Conservation (phyloP, 1,284 basidiomycete genomes). For the Cutaneotrichosporon sp. region DNA sequence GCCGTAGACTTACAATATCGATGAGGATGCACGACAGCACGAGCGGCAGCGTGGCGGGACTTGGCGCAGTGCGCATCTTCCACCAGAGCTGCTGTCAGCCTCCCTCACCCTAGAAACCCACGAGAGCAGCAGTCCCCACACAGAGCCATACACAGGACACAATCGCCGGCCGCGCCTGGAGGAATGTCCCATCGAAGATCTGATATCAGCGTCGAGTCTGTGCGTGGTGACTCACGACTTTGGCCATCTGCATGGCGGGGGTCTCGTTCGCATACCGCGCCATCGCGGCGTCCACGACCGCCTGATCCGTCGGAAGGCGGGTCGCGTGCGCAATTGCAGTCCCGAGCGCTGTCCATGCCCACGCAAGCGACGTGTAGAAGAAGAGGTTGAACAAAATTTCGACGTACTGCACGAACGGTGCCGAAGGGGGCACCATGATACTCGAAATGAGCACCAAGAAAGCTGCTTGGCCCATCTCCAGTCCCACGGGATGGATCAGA, state of each 20-base stretch:
- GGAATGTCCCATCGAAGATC: slow-evolving; percentile 42
- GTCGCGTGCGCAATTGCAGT: slow-evolving; percentile 10
- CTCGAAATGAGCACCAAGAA: slow-evolving; percentile 42
- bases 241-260: slow-evolving; percentile 18
- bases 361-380: slow-evolving; percentile 38
- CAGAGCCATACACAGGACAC: slow-evolving; percentile 40
- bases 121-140: slow-evolving; percentile 35
- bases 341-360: slow-evolving; percentile 35
- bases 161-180: slow-evolving; percentile 40
- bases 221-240: not conserved
- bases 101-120: slow-evolving; percentile 14
- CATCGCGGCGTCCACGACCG: slow-evolving; percentile 26
- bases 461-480: slow-evolving; percentile 37
- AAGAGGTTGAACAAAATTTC: slow-evolving; percentile 41
- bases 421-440: slow-evolving; percentile 41
- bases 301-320: slow-evolving; percentile 23
- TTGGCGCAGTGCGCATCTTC: slow-evolving; percentile 45
- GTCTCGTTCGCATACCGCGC: slow-evolving; percentile 10
- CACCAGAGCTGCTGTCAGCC: slow-evolving; percentile 33
- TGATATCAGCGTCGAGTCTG: slow-evolving; percentile 8
- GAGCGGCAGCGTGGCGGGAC: slow-evolving; percentile 43
- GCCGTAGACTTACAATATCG: slow-evolving; percentile 30
- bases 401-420: slow-evolving; percentile 39
- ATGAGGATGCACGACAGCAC: slow-evolving; percentile 44
- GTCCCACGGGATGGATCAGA: slow-evolving; percentile 34